Percentiles rank a stretch among this genome's conserved stretches.
These are phyloP conservation scores for Cytospora schulzeri DNA, from an alignment of 2,329 filamentous ascomycete species.

Conservation along the genomic window DNA sequence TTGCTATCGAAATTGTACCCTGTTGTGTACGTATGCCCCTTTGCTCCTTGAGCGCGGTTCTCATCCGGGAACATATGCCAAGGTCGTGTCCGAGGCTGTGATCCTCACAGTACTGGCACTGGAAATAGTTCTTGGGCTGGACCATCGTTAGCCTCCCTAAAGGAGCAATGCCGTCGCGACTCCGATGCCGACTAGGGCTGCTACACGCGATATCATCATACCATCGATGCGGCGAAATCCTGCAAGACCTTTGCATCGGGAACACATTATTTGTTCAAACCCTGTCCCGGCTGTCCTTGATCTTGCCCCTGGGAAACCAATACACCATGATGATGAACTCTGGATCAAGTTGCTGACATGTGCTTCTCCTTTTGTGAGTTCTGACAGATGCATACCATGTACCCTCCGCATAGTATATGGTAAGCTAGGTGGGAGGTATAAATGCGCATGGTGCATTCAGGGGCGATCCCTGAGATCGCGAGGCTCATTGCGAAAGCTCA, in stretches of 20 bases:
- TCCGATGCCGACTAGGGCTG: not conserved
- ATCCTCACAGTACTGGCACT: conserved; percentile 9
- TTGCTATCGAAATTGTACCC: not conserved
- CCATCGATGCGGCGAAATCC: not conserved
- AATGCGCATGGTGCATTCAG: not conserved
- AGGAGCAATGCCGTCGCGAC: conserved; percentile 6
- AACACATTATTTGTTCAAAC: conserved; percentile 13
- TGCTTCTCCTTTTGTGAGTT: conserved; percentile 5
- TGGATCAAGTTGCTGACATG: conserved; percentile 9
- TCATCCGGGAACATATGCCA: not conserved
- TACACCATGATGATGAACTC: conserved; percentile 4
- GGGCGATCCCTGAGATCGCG: conserved; percentile 6
- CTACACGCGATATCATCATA: not conserved
- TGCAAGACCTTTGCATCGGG: conserved; percentile 14
- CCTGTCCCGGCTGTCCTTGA: not conserved
- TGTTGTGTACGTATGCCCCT: not conserved
- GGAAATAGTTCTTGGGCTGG: not conserved
- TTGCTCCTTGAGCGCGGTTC: not conserved
- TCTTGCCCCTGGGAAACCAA: conserved; percentile 3
- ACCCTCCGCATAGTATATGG: not conserved
- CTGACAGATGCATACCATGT: conserved; percentile 8
- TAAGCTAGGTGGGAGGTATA: not conserved
- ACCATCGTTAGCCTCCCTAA: conserved; percentile 11
- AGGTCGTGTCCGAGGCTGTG: conserved; percentile 4
- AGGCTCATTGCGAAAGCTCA: not conserved